Evolutionary conservation across 2,329 filamentous ascomycete genomes (phyloP).

Genomic region (Beauveria rudraprayagi): DNA sequence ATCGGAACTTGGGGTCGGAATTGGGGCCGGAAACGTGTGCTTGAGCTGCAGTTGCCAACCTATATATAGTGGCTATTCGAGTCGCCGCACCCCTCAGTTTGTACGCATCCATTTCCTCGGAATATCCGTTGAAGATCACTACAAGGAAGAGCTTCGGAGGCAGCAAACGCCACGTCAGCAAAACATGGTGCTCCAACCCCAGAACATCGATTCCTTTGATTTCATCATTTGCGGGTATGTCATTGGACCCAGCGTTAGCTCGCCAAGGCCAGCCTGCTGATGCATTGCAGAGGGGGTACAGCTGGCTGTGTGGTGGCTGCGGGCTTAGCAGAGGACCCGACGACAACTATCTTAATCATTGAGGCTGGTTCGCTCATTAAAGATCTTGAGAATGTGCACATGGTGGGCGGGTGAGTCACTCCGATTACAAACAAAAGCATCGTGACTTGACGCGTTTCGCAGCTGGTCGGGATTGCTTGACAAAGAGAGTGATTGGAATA

Average conservation of each 20-base stretch:
- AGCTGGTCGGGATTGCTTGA: constrained; percentile 40
- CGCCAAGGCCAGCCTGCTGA: not conserved
- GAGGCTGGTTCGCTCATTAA: constrained; percentile 32
- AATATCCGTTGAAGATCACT: too few relatives aligned
- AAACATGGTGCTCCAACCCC: not conserved
- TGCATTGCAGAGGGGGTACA: constrained; percentile 24
- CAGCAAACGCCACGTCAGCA: too few relatives aligned
- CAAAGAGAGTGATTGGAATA: constrained; percentile 43
- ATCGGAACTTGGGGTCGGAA: not conserved
- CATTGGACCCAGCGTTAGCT: not conserved
- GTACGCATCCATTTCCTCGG: not conserved
- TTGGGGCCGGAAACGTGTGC: not conserved
- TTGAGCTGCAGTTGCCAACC: not conserved
- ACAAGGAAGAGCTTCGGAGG: too few relatives aligned
- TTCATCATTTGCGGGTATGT: constrained; percentile 29
- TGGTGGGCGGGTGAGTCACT: constrained; percentile 37
- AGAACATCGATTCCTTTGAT: constrained; percentile 18
- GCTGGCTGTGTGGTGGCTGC: constrained; percentile 29
- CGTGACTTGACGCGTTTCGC: not conserved
- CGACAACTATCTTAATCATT: constrained; percentile 25
- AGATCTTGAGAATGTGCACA: constrained; percentile 40
- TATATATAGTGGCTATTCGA: not conserved
- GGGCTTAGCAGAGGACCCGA: constrained; percentile 27
- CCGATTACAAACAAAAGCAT: not conserved
- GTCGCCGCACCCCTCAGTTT: not conserved